phyloP scores from a whole-genome alignment of 2,329 filamentous ascomycete genomes.

The Penicillium paneum region DNA sequence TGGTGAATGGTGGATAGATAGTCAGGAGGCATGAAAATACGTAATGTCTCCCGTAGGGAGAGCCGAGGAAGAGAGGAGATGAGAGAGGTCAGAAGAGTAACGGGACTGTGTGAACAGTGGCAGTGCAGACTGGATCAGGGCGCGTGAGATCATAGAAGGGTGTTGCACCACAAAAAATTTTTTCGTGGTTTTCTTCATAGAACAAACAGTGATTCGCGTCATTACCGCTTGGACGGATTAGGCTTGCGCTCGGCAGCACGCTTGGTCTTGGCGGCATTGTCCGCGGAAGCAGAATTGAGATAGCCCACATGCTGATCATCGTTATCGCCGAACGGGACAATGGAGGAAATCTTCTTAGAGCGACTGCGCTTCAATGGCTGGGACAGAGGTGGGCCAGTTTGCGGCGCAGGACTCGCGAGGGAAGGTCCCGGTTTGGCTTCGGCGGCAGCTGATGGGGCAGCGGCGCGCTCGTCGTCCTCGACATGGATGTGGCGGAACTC shows the following conservation, averaged over 20 bases:
- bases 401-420: slow-evolving; percentile 28
- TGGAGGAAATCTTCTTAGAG: slow-evolving; percentile 30
- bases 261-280: slow-evolving; percentile 30
- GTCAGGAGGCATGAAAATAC: not conserved
- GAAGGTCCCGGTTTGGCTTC: slow-evolving; percentile 36
- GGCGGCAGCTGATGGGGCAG: slow-evolving; percentile 31
- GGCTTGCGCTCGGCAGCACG: slow-evolving; percentile 28
- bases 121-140: not conserved
- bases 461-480: slow-evolving; percentile 44
- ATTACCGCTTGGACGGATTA: slow-evolving; percentile 12
- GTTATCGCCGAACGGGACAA: slow-evolving; percentile 27
- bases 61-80: not conserved
- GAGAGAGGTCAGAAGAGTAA: not conserved
- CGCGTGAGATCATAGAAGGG: not conserved
- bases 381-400: slow-evolving; percentile 27
- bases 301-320: slow-evolving; percentile 40
- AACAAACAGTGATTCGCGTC: not conserved
- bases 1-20: not conserved
- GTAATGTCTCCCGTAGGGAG: not conserved
- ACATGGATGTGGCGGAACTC: slow-evolving; percentile 46
- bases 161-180: not conserved
- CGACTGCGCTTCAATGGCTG: slow-evolving; percentile 32
- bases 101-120: not conserved
- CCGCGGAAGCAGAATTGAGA: slow-evolving; percentile 33
- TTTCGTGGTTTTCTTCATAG: not conserved